Percentiles rank a stretch among this genome's conserved stretches.
These are phyloP conservation scores for Kluyveromyces aestuarii DNA, from an alignment of 805 yeast genomes.

Conservation along the genomic window DNA sequence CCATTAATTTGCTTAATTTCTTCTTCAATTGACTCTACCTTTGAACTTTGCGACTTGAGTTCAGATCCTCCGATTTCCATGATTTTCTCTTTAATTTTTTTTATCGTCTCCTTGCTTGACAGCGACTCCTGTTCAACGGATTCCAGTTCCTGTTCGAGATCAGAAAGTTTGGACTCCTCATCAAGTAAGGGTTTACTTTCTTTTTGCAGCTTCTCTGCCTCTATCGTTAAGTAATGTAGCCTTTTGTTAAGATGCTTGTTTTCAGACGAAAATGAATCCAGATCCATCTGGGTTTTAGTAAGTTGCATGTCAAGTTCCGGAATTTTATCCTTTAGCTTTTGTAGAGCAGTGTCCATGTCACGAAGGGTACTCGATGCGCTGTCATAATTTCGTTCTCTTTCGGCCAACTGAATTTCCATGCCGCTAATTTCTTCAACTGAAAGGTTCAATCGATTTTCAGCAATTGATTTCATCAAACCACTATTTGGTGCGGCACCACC, in stretches of 20 bases:
- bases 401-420: conserved; percentile 42
- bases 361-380: conserved; percentile 40
- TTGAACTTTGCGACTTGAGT: conserved; percentile 67
- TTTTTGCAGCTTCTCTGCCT: conserved; percentile 11
- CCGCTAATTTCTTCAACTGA: conserved; percentile 49
- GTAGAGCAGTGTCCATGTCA: conserved; percentile 53
- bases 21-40: conserved; percentile 67
- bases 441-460: conserved; percentile 24
- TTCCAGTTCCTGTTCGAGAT: conserved; percentile 34
- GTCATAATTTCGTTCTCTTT: conserved; percentile 47
- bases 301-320: conserved; percentile 62
- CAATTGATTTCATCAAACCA: conserved; percentile 64
- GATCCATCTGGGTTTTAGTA: conserved; percentile 53
- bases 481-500: conserved; percentile 69
- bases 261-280: conserved; percentile 50
- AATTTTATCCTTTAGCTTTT: conserved; percentile 48
- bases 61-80: conserved; percentile 89
- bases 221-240: conserved; percentile 30
- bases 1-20: conserved; percentile 51
- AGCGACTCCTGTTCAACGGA: conserved; percentile 45
- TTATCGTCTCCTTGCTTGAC: conserved; percentile 43
- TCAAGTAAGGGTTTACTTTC: conserved; percentile 32
- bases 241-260: conserved; percentile 37
- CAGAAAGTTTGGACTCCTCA: conserved; percentile 26
- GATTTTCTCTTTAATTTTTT: conserved; percentile 59